Evolutionary conservation across 768 basidiomycete genomes (phyloP).

Genomic region (Lactarius psammicola): DNA sequence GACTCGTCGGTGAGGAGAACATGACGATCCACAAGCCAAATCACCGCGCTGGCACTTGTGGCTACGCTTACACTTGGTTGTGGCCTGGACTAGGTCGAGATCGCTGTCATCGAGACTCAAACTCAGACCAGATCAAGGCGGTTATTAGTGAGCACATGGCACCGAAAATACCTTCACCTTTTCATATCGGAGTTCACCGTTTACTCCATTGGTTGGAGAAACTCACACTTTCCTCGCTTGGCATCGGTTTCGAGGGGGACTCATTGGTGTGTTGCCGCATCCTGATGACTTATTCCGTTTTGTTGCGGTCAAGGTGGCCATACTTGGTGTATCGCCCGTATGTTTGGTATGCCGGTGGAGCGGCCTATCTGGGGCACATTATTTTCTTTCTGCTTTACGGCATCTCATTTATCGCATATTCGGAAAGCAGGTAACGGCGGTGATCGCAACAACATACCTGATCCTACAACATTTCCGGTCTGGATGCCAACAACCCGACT

Average conservation of each 20-base stretch:
- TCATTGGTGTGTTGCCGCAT: not conserved
- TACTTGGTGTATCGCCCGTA: not conserved
- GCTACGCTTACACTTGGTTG: not conserved
- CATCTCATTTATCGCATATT: not conserved
- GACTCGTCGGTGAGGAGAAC: not conserved
- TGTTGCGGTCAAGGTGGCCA: not conserved
- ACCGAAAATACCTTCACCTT: not conserved
- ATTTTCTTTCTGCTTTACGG: not conserved
- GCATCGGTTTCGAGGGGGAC: not conserved
- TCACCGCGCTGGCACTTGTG: not conserved
- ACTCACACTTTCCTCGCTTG: not conserved
- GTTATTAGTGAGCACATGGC: not conserved
- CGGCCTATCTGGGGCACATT: not conserved
- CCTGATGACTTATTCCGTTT: not conserved
- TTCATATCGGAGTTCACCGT: conserved; percentile 3
- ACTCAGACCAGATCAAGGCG: not conserved
- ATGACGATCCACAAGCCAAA: not conserved
- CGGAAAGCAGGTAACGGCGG: not conserved
- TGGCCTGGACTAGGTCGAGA: not conserved
- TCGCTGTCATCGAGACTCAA: not conserved
- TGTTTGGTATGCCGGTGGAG: not conserved
- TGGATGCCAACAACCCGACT: not conserved
- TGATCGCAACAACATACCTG: not conserved
- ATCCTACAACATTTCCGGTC: not conserved
- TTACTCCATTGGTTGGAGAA: not conserved